Evolutionary conservation across 331 rosid species (phyloP).

Genomic region (Malus hybrid): DNA sequence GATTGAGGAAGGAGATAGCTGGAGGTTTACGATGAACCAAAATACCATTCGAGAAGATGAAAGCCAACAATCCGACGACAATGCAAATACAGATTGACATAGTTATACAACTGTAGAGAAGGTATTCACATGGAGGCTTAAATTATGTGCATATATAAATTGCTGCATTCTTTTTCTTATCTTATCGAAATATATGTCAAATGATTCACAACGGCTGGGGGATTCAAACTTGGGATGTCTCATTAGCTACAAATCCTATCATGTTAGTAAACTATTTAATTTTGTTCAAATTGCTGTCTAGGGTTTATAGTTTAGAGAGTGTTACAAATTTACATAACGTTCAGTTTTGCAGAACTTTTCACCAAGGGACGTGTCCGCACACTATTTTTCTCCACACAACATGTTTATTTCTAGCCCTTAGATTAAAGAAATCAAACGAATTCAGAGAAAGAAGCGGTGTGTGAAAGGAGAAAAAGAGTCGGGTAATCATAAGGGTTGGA

Average conservation of each 20-base stretch:
- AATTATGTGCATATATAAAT: conserved; percentile 6
- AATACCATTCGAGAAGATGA: conserved; percentile 24
- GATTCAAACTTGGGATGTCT: background rate
- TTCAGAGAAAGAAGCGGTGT: too few relatives aligned
- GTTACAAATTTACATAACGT: too few relatives aligned
- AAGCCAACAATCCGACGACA: conserved; percentile 29
- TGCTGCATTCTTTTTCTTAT: background rate
- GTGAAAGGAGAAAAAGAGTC: too few relatives aligned
- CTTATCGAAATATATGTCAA: too few relatives aligned
- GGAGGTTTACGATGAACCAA: conserved; percentile 74
- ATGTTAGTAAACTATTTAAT: background rate
- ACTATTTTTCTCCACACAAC: too few relatives aligned
- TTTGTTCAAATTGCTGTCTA: background rate
- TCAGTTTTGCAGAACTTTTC: too few relatives aligned
- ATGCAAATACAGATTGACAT: conserved; percentile 24
- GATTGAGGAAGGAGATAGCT: conserved; percentile 87
- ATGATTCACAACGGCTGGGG: too few relatives aligned
- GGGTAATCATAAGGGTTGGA: background rate
- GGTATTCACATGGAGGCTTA: conserved; percentile 25
- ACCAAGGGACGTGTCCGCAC: too few relatives aligned
- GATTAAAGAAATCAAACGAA: too few relatives aligned
- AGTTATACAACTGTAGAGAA: conserved; percentile 17
- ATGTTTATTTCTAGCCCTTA: too few relatives aligned
- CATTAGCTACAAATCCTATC: background rate
- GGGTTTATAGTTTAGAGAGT: too few relatives aligned